A percentile compares a stretch with the other conserved stretches of the same genome.
Evolutionary conservation across 1,284 basidiomycete species (phyloP).

Genomic region (Pyrrhoderma lamaoense): DNA sequence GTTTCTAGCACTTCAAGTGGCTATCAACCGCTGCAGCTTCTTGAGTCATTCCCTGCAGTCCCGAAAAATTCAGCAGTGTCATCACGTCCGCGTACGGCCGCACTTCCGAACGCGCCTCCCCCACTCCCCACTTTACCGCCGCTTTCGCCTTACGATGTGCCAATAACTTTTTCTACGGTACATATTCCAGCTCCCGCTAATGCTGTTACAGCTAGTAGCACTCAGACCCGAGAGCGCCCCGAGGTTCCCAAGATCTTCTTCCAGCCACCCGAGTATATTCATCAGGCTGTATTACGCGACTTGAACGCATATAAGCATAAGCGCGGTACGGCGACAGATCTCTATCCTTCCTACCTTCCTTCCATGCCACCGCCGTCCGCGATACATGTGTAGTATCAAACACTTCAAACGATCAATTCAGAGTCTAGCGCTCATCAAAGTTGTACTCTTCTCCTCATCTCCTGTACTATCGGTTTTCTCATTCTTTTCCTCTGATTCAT

Average conservation of each 20-base stretch:
- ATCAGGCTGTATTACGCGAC: not conserved
- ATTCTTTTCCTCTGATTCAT: not conserved
- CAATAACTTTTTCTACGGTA: not conserved
- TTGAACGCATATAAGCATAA: conserved; percentile 1
- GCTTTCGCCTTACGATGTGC: not conserved
- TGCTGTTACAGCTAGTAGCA: not conserved
- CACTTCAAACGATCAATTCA: too few species aligned
- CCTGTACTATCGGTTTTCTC: not conserved
- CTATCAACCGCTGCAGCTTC: conserved; percentile 7
- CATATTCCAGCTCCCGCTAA: not conserved
- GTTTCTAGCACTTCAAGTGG: conserved; percentile 4
- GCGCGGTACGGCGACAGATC: not conserved
- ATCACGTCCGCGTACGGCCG: not conserved
- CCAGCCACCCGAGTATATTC: not conserved
- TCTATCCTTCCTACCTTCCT: not conserved
- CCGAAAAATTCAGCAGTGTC: not conserved
- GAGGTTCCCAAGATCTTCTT: not conserved
- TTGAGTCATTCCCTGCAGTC: conserved; percentile 3
- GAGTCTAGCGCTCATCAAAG: not conserved
- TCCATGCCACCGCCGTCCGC: too few species aligned
- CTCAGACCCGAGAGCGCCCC: too few species aligned
- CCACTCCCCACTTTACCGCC: conserved; percentile 4
- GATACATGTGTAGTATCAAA: not conserved
- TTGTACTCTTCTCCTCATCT: not conserved
- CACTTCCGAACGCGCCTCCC: not conserved